phyloP scores from a whole-genome alignment of 306 rosid genomes.

The Crataegus laevigata region DNA sequence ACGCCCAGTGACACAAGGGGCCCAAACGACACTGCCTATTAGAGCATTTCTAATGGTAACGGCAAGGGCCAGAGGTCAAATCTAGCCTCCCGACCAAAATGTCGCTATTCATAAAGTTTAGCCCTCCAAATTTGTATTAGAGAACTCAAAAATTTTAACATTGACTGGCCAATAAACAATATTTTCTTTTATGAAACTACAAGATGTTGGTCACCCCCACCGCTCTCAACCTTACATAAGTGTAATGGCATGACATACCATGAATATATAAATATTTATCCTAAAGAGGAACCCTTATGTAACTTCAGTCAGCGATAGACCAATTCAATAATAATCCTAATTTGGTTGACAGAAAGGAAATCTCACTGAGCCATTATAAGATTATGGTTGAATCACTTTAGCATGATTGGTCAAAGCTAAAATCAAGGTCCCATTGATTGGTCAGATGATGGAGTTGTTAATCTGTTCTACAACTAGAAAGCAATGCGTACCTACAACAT shows the following conservation, averaged over 20 bases:
- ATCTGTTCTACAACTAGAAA: constrained; percentile 6
- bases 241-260: background rate
- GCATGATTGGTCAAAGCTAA: background rate
- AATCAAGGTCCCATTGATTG: background rate
- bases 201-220: background rate
- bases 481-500: constrained; percentile 79
- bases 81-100: background rate
- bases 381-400: background rate
- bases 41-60: background rate
- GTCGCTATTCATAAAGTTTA: background rate
- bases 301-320: background rate
- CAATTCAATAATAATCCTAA: background rate
- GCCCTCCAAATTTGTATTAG: background rate
- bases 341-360: background rate
- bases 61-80: background rate
- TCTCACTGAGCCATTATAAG: background rate
- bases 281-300: background rate
- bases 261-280: background rate
- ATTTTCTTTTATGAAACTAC: background rate
- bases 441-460: background rate
- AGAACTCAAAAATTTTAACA: background rate
- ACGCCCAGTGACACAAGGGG: background rate
- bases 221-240: background rate
- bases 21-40: background rate
- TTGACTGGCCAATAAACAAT: background rate